Conservation (phyloP, 2,329 filamentous ascomycete genomes). For the Raffaelea deltoideospora region DNA sequence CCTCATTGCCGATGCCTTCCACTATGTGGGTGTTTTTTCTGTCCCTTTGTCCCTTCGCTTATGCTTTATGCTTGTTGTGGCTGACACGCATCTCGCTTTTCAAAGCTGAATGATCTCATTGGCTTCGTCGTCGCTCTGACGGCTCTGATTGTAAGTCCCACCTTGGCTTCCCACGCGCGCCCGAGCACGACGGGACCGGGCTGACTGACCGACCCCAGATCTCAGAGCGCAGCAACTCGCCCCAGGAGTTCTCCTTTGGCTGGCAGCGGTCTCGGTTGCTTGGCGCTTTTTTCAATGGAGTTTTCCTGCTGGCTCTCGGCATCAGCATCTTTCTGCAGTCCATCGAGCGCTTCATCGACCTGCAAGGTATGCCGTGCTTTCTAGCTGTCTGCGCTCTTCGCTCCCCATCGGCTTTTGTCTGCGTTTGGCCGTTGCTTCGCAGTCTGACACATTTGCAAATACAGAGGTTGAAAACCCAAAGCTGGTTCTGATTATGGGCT, state of each 20-base stretch:
- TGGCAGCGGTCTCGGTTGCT: constrained; percentile 62
- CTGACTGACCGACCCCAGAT: too few relatives aligned
- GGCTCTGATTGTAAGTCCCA: constrained; percentile 40
- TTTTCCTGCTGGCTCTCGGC: constrained; percentile 56
- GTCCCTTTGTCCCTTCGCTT: background rate
- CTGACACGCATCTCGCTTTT: constrained; percentile 48
- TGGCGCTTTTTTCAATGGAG: constrained; percentile 69
- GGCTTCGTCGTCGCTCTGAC: constrained; percentile 52
- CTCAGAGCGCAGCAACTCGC: constrained; percentile 38
- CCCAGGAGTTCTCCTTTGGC: constrained; percentile 51
- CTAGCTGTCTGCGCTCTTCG: background rate
- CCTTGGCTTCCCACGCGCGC: too few relatives aligned
- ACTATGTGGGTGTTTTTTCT: constrained; percentile 40
- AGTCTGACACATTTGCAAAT: background rate
- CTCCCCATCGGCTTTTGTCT: background rate
- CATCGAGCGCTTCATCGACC: constrained; percentile 50
- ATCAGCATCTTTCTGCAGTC: constrained; percentile 61
- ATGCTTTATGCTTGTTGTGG: constrained; percentile 21
- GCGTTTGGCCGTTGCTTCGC: background rate
- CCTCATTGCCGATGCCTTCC: constrained; percentile 63
- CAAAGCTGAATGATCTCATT: constrained; percentile 53
- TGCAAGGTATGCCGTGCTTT: constrained; percentile 25
- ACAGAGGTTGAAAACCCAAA: constrained; percentile 45
- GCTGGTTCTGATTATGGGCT: constrained; percentile 54
- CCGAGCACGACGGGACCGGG: background rate